Evolutionary conservation across 805 yeast genomes (phyloP).

Genomic region (Lachancea thermotolerans): DNA sequence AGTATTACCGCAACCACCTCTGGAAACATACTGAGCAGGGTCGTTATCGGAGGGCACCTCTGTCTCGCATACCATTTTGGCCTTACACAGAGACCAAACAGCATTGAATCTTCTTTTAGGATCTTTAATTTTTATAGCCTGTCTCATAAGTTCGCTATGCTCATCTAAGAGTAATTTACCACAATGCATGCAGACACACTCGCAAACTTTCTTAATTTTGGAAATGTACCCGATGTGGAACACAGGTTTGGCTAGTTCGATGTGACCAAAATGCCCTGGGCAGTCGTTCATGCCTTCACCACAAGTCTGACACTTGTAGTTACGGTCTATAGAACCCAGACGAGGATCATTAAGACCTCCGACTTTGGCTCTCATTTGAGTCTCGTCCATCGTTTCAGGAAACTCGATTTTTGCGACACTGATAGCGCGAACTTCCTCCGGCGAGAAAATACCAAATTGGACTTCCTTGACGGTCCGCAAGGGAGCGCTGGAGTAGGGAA

Average conservation of each 20-base stretch:
- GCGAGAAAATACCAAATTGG: slow-evolving; percentile 95
- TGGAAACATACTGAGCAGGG: slow-evolving; percentile 44
- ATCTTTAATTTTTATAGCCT: slow-evolving; percentile 81
- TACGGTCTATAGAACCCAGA: slow-evolving; percentile 93
- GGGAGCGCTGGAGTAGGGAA: slow-evolving; percentile 98
- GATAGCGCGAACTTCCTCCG: slow-evolving; percentile 95
- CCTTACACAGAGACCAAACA: slow-evolving; percentile 87
- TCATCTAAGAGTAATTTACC: slow-evolving; percentile 91
- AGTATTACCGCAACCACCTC: slow-evolving; percentile 98
- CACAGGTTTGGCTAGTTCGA: slow-evolving; percentile 96
- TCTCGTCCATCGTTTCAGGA: slow-evolving; percentile 99
- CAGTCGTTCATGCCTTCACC: slow-evolving; percentile 99
- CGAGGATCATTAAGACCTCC: slow-evolving; percentile 98
- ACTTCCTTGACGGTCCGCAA: slow-evolving; percentile 96
- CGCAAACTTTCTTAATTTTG: slow-evolving; percentile 90
- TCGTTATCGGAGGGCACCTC: slow-evolving; percentile 65
- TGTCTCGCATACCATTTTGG: slow-evolving; percentile 94
- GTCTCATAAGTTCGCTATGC: slow-evolving; percentile 60
- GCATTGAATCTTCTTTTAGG: slow-evolving; percentile 96
- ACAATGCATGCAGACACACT: slow-evolving; percentile 97
- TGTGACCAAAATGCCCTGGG: slow-evolving; percentile 99
- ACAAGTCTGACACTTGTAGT: slow-evolving; percentile 97
- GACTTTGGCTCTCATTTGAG: slow-evolving; percentile 88
- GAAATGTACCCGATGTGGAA: slow-evolving; percentile 94
- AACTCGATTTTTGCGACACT: slow-evolving; percentile 97